A percentile compares a stretch with the other conserved stretches of the same genome.
Evolutionary conservation across 768 basidiomycete genomes (phyloP).

Genomic region (Boletus vinaceobasis): DNA sequence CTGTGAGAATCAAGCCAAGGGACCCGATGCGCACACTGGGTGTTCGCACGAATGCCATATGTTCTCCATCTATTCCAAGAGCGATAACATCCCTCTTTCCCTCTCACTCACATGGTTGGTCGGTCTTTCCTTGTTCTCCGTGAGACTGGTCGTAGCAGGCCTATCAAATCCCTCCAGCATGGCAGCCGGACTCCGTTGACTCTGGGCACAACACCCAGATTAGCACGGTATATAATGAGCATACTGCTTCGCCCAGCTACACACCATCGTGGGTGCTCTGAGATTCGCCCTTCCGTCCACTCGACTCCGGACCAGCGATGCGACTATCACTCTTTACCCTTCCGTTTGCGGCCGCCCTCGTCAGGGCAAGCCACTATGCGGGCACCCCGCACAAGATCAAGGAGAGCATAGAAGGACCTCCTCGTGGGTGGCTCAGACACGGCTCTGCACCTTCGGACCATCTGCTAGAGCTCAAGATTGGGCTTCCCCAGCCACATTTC

Average conservation of each 20-base stretch:
- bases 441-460: slow-evolving; percentile 43
- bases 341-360: slow-evolving; percentile 12
- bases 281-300: neutral
- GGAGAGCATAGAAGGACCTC: slow-evolving; percentile 43
- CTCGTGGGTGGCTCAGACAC: slow-evolving; percentile 47
- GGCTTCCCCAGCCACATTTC: slow-evolving; percentile 53
- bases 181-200: neutral
- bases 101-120: neutral
- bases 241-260: neutral
- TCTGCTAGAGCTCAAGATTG: slow-evolving; percentile 55
- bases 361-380: slow-evolving; percentile 4
- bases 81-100: neutral
- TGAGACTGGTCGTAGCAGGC: neutral
- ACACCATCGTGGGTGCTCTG: neutral
- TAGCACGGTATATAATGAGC: slow-evolving; percentile 10
- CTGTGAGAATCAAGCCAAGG: neutral
- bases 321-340: slow-evolving; percentile 10
- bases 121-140: neutral
- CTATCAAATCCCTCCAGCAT: neutral
- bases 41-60: neutral
- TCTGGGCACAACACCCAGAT: neutral
- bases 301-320: slow-evolving; percentile 4
- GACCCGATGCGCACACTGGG: neutral
- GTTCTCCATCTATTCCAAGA: slow-evolving; percentile 1
- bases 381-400: slow-evolving; percentile 38